Evolutionary conservation across 2,329 filamentous ascomycete genomes (phyloP).

Genomic region (Hypoxylon sp.): DNA sequence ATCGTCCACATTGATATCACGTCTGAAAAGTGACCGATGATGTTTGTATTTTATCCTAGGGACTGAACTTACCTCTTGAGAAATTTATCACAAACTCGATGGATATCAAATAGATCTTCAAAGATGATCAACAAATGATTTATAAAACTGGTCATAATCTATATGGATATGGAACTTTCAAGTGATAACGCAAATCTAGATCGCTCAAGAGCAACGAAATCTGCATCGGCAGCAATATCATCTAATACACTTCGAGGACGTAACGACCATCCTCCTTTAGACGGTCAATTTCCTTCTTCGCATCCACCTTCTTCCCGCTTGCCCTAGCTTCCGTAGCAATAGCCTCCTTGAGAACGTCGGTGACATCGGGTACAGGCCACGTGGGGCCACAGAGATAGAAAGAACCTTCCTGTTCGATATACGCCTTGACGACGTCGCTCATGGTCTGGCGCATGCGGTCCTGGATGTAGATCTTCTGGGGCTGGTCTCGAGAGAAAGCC

Average conservation of each 20-base stretch:
- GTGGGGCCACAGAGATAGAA: constrained; percentile 99
- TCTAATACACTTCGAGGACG: constrained; percentile 95
- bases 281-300: constrained; percentile 93
- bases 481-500: constrained; percentile 96
- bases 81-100: too few species aligned
- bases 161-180: constrained; percentile 7
- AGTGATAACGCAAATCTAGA: constrained; percentile 19
- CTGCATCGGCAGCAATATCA: constrained; percentile 2
- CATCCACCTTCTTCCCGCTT: constrained; percentile 84
- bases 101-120: too few species aligned
- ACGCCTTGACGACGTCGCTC: constrained; percentile 84
- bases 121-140: too few species aligned
- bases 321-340: constrained; percentile 81
- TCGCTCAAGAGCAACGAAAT: constrained; percentile 14
- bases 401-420: constrained; percentile 87
- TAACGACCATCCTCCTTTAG: constrained; percentile 96
- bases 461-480: constrained; percentile 99
- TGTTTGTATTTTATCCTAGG: too few species aligned
- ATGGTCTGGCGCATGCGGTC: constrained; percentile 95
- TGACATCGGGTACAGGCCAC: constrained; percentile 98
- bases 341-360: constrained; percentile 92
- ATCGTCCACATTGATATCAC: not conserved
- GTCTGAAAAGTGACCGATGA: too few species aligned
- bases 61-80: too few species aligned
- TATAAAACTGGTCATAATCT: constrained; percentile 8